Base-by-base conservation (phyloP, 208 protist genomes). In the Phytomonas sp. region DNA sequence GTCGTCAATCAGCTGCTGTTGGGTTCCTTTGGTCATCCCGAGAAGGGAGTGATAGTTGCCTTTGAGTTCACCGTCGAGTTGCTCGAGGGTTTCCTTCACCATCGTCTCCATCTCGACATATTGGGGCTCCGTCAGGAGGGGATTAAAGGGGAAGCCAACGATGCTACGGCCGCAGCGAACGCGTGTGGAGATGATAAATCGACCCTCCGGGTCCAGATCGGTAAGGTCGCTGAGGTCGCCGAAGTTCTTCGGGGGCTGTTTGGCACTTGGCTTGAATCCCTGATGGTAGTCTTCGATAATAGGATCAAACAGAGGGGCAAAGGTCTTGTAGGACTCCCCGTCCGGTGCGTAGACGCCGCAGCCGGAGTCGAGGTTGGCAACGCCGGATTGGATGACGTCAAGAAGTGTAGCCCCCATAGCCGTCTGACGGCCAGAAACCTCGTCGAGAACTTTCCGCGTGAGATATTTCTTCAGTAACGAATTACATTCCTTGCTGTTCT, bases 281-380 rank as follows among this genome's bases (percentile, higher is more conserved):
- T 82, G 56, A 76, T 89, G 83, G 70, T 84, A 79, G 37, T 81
- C 81, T 66, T 81, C 78, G 40, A 89, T 86, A 71, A 89, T 75
- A 8, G 69, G 45, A 67, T 89, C 70, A 32, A 89, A 86, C 34
- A 86, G 78, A 23, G 81, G 33, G n/a, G 75, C 79, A 69, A 89
- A 89, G 29, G 81, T 23, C 16, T 34, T 78, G 75, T 86, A 89
- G 30, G 78, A 82, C 62, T 89, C 80, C 59, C 81, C 83, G 59
- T 89, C 83, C 8, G 80, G 80, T 3, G 83, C 83, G 61, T 82
- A 83, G 59, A 86, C 56, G 31, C 83, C 83, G 45, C 71, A 60
- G 64, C 80, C 80, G 63, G 77, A 79, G 70, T 84, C 83, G 16
- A 79, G 68, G 73, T 89, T 89, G 31, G 33, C 75, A 33, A 89